A percentile compares a stretch with the other conserved stretches of the same genome.
Evolutionary conservation across 345 rosid genomes (phyloP).

Genomic region (Populus ilicifolia): DNA sequence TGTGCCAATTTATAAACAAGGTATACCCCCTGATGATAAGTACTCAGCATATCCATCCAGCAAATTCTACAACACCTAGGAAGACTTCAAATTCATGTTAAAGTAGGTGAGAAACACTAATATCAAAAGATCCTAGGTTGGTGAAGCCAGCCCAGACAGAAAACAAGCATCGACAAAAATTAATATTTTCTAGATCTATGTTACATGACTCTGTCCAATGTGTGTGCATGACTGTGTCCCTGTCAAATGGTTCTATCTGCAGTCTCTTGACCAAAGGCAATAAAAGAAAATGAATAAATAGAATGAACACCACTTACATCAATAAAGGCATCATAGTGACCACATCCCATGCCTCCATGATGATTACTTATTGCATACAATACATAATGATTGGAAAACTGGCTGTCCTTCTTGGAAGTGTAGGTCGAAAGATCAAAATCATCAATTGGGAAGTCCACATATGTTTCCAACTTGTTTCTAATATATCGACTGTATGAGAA

Average conservation of each 20-base stretch:
- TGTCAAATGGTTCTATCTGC: neutral
- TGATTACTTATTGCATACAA: conserved; percentile 26
- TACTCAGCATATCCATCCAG: neutral
- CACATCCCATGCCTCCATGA: conserved; percentile 27
- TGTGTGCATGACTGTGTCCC: neutral
- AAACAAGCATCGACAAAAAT: neutral
- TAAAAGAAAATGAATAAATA: neutral
- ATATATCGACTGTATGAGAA: conserved; percentile 13
- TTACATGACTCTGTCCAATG: neutral
- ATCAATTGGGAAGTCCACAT: conserved; percentile 30
- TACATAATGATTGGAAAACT: conserved; percentile 3
- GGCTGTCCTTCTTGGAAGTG: conserved; percentile 6
- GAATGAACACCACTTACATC: conserved; percentile 7
- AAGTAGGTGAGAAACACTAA: neutral
- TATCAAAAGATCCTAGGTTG: neutral
- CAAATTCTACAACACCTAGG: neutral
- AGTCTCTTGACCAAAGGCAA: neutral
- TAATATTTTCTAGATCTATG: neutral
- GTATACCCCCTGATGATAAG: neutral
- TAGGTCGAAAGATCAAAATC: conserved; percentile 22
- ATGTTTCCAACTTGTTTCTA: conserved; percentile 28
- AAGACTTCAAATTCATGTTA: neutral
- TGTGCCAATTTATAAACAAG: neutral
- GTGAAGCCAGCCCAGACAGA: neutral
- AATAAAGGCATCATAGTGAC: conserved; percentile 27